Conservation (phyloP, 2,329 filamentous ascomycete species). For the Fusarium pseudonygamai region DNA sequence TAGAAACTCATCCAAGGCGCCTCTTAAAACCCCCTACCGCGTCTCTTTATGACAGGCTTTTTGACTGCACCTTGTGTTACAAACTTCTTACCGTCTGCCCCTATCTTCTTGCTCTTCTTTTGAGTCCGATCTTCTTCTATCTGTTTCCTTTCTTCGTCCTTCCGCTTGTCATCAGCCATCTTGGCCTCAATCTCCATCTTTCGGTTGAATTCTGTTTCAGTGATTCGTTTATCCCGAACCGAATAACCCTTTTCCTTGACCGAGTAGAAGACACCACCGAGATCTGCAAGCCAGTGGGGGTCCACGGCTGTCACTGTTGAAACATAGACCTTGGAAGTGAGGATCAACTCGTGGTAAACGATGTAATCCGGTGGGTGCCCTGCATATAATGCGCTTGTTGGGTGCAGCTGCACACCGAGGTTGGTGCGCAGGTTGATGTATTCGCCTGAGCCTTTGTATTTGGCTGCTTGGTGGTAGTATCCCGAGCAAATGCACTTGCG, state of each 20-base stretch:
- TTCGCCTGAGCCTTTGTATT: constrained; percentile 95
- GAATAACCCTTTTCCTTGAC: constrained; percentile 98
- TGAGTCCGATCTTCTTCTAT: constrained; percentile 58
- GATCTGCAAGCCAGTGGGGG: constrained; percentile 94
- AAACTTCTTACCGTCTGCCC: constrained; percentile 62
- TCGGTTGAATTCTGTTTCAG: constrained; percentile 89
- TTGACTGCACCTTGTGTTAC: constrained; percentile 70
- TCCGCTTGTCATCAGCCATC: constrained; percentile 86
- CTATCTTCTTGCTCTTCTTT: constrained; percentile 52
- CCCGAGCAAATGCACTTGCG: constrained; percentile 97
- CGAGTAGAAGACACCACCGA: constrained; percentile 96
- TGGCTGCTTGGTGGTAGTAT: constrained; percentile 97
- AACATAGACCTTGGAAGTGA: constrained; percentile 98
- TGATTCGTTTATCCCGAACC: constrained; percentile 83
- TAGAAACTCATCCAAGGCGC: neutral
- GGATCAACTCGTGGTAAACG: constrained; percentile 96
- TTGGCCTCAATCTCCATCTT: constrained; percentile 93
- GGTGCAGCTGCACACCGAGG: constrained; percentile 93
- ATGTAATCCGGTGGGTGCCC: constrained; percentile 97
- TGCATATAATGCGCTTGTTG: constrained; percentile 92
- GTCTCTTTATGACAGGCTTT: constrained; percentile 67
- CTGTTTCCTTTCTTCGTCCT: constrained; percentile 66
- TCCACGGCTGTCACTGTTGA: constrained; percentile 96
- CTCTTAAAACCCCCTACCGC: constrained; percentile 62
- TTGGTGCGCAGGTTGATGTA: constrained; percentile 97